A percentile compares a stretch with the other conserved stretches of the same genome.
These are phyloP conservation scores for Gossypium turneri DNA, from an alignment of 345 rosid genomes.

Conservation along the genomic window DNA sequence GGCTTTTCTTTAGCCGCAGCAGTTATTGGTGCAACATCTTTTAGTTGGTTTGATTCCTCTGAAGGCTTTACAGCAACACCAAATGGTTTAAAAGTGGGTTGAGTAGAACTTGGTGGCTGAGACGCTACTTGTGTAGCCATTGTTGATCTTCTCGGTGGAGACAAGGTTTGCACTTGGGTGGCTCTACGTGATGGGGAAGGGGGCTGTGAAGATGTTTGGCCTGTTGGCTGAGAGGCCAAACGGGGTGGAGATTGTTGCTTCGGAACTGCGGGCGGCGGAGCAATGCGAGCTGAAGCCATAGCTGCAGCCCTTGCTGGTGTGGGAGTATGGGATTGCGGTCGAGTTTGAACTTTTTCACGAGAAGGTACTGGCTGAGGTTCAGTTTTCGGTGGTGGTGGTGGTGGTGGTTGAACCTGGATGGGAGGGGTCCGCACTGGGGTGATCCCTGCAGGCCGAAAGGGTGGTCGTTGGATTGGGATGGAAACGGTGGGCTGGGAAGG, in stretches of 20 bases:
- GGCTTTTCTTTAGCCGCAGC: slow-evolving; percentile 14
- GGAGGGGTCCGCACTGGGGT: slow-evolving; percentile 26
- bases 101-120: slow-evolving; percentile 1
- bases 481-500: slow-evolving; percentile 29
- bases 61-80: slow-evolving; percentile 10
- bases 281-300: slow-evolving; percentile 21
- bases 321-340: background rate
- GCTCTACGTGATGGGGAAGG: slow-evolving; percentile 28
- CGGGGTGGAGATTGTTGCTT: slow-evolving; percentile 25
- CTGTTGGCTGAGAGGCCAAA: background rate
- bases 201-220: slow-evolving; percentile 18
- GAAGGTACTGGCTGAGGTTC: slow-evolving; percentile 9
- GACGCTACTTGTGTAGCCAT: background rate
- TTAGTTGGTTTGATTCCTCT: slow-evolving; percentile 10
- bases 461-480: slow-evolving; percentile 31
- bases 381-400: background rate
- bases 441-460: slow-evolving; percentile 43
- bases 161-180: background rate
- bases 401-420: slow-evolving; percentile 20
- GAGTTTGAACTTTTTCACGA: background rate
- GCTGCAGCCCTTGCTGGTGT: background rate
- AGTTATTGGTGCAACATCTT: slow-evolving; percentile 7
- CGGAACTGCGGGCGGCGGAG: slow-evolving; percentile 21
- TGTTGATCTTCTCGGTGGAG: background rate
- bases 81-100: slow-evolving; percentile 12